Conservation (phyloP, 306 rosid species). For the Urtica urens region DNA sequence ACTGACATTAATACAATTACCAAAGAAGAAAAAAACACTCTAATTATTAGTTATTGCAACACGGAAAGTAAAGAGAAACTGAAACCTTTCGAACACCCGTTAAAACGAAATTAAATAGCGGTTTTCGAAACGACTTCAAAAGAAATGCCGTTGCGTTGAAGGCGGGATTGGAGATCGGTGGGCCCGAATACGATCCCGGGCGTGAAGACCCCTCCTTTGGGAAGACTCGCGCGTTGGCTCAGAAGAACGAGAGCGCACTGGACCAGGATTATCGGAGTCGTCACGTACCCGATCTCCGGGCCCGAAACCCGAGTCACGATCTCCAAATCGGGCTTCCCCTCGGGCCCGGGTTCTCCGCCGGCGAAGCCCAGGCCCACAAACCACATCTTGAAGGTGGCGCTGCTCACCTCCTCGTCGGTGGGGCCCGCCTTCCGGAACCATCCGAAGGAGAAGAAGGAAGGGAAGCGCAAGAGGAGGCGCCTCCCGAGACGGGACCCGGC, state of each 20-base stretch:
- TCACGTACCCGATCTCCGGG: conserved; percentile 78
- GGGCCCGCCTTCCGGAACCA: conserved; percentile 72
- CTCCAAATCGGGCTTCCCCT: conserved; percentile 53
- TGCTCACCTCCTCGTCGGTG: conserved; percentile 54
- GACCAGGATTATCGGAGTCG: conserved; percentile 67
- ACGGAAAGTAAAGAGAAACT: no score
- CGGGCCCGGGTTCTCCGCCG: conserved; percentile 22
- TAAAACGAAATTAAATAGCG: no score
- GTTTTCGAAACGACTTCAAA: conserved; percentile 60
- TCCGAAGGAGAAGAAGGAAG: conserved; percentile 66
- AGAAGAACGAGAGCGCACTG: conserved; percentile 72
- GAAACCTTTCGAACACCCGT: no score
- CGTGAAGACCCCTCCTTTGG: conserved; percentile 58
- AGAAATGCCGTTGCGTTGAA: conserved; percentile 66
- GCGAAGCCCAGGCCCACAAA: conserved; percentile 63
- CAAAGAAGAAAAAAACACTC: no score
- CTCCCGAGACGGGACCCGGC: conserved; percentile 51
- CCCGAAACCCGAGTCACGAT: conserved; percentile 68
- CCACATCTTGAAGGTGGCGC: conserved; percentile 88
- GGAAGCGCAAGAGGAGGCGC: conserved; percentile 66
- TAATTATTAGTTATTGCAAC: no score
- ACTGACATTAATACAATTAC: no score
- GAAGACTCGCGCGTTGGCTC: conserved; percentile 47
- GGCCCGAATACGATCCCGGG: conserved; percentile 80
- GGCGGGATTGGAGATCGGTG: conserved; percentile 61